phyloP scores from a whole-genome alignment of 768 basidiomycete species.

The Mycena vitilis region DNA sequence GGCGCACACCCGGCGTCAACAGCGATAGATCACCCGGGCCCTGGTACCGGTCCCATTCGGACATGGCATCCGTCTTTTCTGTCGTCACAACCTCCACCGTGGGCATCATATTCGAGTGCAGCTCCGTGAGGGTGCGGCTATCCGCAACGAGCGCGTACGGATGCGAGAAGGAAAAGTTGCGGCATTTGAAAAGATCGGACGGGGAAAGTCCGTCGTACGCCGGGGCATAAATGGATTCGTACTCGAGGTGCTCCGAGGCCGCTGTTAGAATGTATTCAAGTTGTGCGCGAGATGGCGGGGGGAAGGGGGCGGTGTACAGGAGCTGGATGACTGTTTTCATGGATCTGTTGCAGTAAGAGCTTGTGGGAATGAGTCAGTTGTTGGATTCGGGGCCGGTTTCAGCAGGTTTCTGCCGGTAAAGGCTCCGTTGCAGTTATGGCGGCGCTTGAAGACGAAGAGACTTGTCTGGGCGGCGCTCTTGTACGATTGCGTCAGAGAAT shows the following conservation, averaged over 20 bases:
- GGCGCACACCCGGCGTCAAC: constrained; percentile 16
- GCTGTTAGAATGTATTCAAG: constrained; percentile 23
- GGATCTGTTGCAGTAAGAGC: constrained; percentile 4
- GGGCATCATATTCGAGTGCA: constrained; percentile 14
- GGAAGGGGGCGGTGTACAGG: constrained; percentile 27
- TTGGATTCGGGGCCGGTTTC: not conserved
- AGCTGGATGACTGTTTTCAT: constrained; percentile 26
- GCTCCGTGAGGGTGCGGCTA: constrained; percentile 28
- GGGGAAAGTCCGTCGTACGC: constrained; percentile 26
- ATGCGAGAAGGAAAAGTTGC: constrained; percentile 25
- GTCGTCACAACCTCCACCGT: constrained; percentile 25
- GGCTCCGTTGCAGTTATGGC: no score
- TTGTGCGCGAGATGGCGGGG: constrained; percentile 13
- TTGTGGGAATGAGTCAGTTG: not conserved
- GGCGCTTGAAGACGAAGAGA: no score
- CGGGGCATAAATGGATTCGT: constrained; percentile 20
- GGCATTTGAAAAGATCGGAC: constrained; percentile 21
- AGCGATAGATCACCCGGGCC: constrained; percentile 28
- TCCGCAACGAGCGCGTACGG: constrained; percentile 31
- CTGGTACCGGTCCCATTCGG: constrained; percentile 28
- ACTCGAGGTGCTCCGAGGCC: constrained; percentile 8
- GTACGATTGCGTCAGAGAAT: no score
- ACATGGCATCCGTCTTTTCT: constrained; percentile 2
- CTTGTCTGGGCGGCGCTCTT: no score
- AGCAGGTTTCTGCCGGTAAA: no score